Evolutionary conservation across 331 rosid species (phyloP).

Genomic region (Malus hybrid): DNA sequence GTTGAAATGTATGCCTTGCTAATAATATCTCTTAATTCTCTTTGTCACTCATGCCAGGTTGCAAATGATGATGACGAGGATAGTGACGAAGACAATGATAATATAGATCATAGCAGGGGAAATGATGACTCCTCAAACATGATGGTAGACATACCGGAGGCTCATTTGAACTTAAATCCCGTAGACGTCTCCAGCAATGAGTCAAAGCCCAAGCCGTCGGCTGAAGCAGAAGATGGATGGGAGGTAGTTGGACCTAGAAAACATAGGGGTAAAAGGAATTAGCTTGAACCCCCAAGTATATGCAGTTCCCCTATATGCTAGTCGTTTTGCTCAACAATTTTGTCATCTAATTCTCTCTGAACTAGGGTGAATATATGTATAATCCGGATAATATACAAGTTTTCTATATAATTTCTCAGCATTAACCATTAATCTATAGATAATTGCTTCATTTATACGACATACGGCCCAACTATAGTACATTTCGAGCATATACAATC

Average conservation of each 20-base stretch:
- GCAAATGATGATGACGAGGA: constrained; percentile 4
- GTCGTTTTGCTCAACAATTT: not conserved
- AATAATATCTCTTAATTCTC: not conserved
- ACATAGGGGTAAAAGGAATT: constrained; percentile 42
- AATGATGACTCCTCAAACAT: constrained; percentile 27
- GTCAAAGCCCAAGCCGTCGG: constrained; percentile 15
- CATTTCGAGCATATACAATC: not conserved
- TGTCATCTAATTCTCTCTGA: not conserved
- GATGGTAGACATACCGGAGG: constrained; percentile 22
- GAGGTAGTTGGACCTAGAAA: constrained; percentile 31
- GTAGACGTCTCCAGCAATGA: not conserved
- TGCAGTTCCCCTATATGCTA: too few relatives aligned
- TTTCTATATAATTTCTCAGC: too few relatives aligned
- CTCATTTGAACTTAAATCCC: constrained; percentile 19
- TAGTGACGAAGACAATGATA: constrained; percentile 6
- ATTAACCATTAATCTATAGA: not conserved
- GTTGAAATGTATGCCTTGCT: not conserved
- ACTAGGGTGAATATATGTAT: not conserved
- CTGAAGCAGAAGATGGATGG: constrained; percentile 62
- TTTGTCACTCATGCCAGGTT: constrained; percentile 18
- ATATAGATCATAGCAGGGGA: not conserved
- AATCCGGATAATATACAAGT: not conserved
- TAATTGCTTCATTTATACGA: not conserved
- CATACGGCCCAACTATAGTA: not conserved
- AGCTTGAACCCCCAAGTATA: constrained; percentile 7